Evolutionary conservation across 352 stramenopile species (phyloP).

Genomic region (Phytophthora rubi): DNA sequence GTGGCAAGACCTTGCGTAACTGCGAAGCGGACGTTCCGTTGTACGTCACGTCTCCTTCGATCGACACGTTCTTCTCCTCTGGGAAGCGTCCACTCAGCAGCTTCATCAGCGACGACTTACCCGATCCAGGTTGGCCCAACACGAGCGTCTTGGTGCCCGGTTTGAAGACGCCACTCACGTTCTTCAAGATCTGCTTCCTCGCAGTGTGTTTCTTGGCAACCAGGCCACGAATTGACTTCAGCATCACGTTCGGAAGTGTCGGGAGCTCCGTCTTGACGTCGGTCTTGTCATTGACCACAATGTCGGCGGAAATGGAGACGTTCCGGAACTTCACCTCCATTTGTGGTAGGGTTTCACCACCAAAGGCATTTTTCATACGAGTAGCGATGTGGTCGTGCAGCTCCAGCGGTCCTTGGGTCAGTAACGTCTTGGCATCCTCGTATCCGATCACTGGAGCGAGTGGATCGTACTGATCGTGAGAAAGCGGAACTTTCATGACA

Average conservation of each 20-base stretch:
- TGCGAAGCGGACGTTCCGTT: slow-evolving; percentile 5
- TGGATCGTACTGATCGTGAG: too few species aligned
- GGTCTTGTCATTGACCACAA: slow-evolving; percentile 14
- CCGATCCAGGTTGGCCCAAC: slow-evolving; percentile 23
- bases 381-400: slow-evolving; percentile 17
- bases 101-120: slow-evolving; percentile 32
- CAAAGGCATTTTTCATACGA: slow-evolving; percentile 15
- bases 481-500: neutral
- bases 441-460: neutral
- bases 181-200: slow-evolving; percentile 17
- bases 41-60: slow-evolving; percentile 22
- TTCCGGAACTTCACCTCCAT: slow-evolving; percentile 17
- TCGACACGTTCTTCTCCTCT: slow-evolving; percentile 8
- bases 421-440: slow-evolving; percentile 2
- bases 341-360: neutral
- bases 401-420: slow-evolving; percentile 8
- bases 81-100: slow-evolving; percentile 24
- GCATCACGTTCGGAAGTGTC: slow-evolving; percentile 10
- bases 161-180: slow-evolving; percentile 22
- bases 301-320: slow-evolving; percentile 15
- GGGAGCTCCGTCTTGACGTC: slow-evolving; percentile 14
- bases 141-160: slow-evolving; percentile 19
- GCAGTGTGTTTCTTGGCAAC: slow-evolving; percentile 4
- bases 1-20: slow-evolving; percentile 7
- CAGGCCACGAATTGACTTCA: slow-evolving; percentile 3